Base-by-base conservation (phyloP, 805 yeast genomes). In the Kregervanrija fluxuum region DNA sequence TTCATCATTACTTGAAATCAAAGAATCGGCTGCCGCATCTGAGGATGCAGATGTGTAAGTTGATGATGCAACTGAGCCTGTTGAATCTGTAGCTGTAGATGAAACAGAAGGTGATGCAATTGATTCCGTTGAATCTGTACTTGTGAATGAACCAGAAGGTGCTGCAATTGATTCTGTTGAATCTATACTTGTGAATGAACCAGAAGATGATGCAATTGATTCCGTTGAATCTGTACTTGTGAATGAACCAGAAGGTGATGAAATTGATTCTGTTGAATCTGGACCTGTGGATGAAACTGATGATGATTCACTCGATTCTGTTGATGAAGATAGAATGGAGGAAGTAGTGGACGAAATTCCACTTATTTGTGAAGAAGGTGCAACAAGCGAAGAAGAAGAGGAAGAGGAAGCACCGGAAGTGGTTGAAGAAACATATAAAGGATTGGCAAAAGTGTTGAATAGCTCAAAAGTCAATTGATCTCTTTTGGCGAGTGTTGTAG, bases 381-480 rank as follows among this genome's bases (percentile, higher is more conserved):
- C 12, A 11, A n/a, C 33, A 16, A 35, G 11, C 9, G 42, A 16
- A 32, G 35, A 32, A 22, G 48, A 32, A 6, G 43, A 31, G 10
- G 28, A 31, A 15, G 47, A 37, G 10, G 34, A 11, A 3, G 40
- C 31, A 2, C 37, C 28, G 3, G 45, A 11, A 12, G 38, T 33
- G 3, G 32, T 17, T 11, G 46, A 12, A n/a, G 44, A 38, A 14
- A 39, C 8, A 17, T 41, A 41, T 15, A 10, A 32, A 15, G 52
- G 42, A 12, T 45, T 40, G 3, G 42, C 17, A 35, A 48, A 45
- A 2, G 48, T 42, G 13, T 40, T 33, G 14, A 48, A 35, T 17
- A 53, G 35, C 14, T 49, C 48, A 35, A 44, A 53, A 14, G 48
- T 42, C 8, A 30, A 28, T 11, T 38, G 13, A 11, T 48, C 55